A percentile compares a stretch with the other conserved stretches of the same genome.
phyloP scores from a whole-genome alignment of 2,329 filamentous ascomycete genomes.

The Capronia americana region DNA sequence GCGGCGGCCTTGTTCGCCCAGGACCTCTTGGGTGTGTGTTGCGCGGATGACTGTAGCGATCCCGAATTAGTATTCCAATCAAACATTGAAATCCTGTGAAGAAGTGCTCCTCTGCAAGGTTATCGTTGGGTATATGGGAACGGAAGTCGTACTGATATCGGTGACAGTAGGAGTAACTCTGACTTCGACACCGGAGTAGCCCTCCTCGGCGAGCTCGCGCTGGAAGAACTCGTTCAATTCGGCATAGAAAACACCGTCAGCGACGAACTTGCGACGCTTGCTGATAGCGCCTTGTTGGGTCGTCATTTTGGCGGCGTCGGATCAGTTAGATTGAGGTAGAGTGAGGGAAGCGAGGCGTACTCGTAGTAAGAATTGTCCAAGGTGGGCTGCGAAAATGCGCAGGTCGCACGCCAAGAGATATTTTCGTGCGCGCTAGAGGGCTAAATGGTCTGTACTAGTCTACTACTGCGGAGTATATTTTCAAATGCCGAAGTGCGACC shows the following conservation, averaged over 20 bases:
- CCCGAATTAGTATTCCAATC: constrained; percentile 4
- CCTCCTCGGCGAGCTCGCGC: constrained; percentile 99
- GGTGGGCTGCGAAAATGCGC: neutral
- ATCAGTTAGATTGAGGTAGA: neutral
- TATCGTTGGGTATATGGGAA: neutral
- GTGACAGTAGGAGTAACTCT: constrained; percentile 99
- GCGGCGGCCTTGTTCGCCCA: constrained; percentile 99
- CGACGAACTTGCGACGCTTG: constrained; percentile 75
- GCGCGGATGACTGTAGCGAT: constrained; percentile 80
- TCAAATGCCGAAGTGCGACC: neutral
- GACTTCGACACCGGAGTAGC: constrained; percentile 99
- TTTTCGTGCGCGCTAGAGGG: constrained; percentile 13
- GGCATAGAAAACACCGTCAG: constrained; percentile 99
- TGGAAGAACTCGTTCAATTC: constrained; percentile 99
- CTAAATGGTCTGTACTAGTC: neutral
- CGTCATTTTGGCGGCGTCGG: constrained; percentile 48
- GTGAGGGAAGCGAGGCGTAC: neutral
- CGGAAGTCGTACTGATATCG: constrained; percentile 77
- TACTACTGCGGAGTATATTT: neutral
- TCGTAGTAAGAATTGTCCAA: neutral
- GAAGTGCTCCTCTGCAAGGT: neutral
- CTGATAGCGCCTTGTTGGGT: constrained; percentile 60
- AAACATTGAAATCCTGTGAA: neutral
- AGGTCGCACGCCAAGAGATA: constrained; percentile 25
- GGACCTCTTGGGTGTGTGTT: constrained; percentile 99